phyloP scores from a whole-genome alignment of 805 yeast genomes.

The Millerozyma acaciae region DNA sequence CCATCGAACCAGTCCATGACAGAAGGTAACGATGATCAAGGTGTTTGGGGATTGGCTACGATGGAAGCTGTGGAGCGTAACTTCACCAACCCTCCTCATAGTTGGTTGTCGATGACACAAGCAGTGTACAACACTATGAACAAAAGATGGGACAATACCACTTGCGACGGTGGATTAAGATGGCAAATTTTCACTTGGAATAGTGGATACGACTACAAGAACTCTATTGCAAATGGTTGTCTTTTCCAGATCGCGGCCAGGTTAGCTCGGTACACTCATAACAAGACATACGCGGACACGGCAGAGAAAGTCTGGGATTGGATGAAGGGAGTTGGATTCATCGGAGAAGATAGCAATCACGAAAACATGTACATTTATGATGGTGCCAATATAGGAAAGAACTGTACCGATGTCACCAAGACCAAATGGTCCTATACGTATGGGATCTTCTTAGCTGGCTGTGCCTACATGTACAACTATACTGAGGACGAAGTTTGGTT shows the following conservation, averaged over 20 bases:
- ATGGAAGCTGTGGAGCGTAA: slow-evolving; percentile 46
- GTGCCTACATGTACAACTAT: slow-evolving; percentile 63
- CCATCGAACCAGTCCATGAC: slow-evolving; percentile 45
- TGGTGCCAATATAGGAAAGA: slow-evolving; percentile 51
- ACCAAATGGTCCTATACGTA: slow-evolving; percentile 68
- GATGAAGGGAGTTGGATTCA: slow-evolving; percentile 49
- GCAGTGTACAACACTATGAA: slow-evolving; percentile 92
- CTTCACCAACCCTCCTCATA: slow-evolving; percentile 48
- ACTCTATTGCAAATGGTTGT: slow-evolving; percentile 87
- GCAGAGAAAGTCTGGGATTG: slow-evolving; percentile 77
- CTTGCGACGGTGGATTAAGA: slow-evolving; percentile 86
- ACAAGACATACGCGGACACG: slow-evolving; percentile 70
- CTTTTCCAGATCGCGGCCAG: slow-evolving; percentile 85
- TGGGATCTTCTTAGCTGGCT: slow-evolving; percentile 63
- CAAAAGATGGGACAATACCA: slow-evolving; percentile 70
- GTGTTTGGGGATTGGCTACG: slow-evolving; percentile 48
- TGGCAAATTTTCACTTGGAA: slow-evolving; percentile 98
- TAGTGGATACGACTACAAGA: slow-evolving; percentile 89
- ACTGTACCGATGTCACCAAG: slow-evolving; percentile 48
- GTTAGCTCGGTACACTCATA: slow-evolving; percentile 76
- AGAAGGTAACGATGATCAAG: slow-evolving; percentile 52
- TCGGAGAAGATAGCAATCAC: slow-evolving; percentile 14
- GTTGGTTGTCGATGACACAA: slow-evolving; percentile 82
- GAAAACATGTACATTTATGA: slow-evolving; percentile 43
- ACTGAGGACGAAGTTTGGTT: slow-evolving; percentile 49